phyloP scores from a whole-genome alignment of 768 basidiomycete species.

The Pulveroboletus sp. region DNA sequence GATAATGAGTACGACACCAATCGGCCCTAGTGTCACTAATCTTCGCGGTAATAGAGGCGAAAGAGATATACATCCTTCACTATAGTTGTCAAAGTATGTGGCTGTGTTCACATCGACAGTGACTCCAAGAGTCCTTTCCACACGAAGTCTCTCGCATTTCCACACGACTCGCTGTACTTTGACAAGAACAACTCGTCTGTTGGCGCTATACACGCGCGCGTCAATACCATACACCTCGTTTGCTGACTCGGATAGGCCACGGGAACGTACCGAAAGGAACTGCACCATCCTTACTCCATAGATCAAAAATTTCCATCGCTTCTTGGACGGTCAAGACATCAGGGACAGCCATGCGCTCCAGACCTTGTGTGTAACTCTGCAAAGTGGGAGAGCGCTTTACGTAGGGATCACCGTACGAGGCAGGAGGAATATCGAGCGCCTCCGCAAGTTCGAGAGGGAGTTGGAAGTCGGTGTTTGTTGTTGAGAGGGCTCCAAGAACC shows the following conservation, averaged over 20 bases:
- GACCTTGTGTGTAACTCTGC: conserved; percentile 49
- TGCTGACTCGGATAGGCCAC: not conserved
- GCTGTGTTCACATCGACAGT: conserved; percentile 17
- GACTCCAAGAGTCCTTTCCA: conserved; percentile 52
- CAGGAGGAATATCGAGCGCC: conserved; percentile 46
- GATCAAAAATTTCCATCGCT: conserved; percentile 68
- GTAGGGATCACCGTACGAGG: conserved; percentile 48
- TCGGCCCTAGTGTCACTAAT: not conserved
- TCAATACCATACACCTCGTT: not conserved
- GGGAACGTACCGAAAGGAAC: conserved; percentile 43
- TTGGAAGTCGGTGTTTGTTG: conserved; percentile 53
- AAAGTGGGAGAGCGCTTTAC: conserved; percentile 48
- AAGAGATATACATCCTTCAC: not conserved
- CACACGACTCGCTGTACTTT: conserved; percentile 72
- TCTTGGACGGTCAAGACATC: conserved; percentile 58
- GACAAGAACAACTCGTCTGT: conserved; percentile 73
- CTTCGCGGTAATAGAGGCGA: not conserved
- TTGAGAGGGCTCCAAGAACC: conserved; percentile 64
- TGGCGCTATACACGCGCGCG: conserved; percentile 22
- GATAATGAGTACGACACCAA: not conserved
- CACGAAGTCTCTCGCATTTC: conserved; percentile 78
- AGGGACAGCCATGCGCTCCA: conserved; percentile 49
- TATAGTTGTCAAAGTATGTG: not conserved
- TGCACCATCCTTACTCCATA: conserved; percentile 65
- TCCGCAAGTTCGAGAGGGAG: conserved; percentile 61